Evolutionary conservation across 2,329 filamentous ascomycete species (phyloP).

Genomic region (Dendrostoma leiphaemia): DNA sequence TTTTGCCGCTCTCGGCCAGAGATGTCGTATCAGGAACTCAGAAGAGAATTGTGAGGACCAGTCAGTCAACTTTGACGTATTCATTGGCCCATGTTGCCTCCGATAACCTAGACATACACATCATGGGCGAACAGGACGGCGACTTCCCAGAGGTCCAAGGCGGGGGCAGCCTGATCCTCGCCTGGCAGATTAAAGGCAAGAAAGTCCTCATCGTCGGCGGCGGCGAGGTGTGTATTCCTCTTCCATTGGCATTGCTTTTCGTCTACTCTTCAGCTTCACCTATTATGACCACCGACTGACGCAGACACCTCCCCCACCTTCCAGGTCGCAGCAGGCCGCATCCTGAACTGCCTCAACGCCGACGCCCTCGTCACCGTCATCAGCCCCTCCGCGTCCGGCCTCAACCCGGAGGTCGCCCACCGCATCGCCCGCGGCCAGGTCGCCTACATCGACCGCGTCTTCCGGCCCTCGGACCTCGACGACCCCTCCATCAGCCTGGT

Average conservation of each 20-base stretch:
- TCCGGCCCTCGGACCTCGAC: constrained; percentile 84
- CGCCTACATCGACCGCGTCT: constrained; percentile 76
- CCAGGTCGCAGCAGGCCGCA: constrained; percentile 92
- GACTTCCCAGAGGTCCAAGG: constrained; percentile 80
- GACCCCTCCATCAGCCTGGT: constrained; percentile 85
- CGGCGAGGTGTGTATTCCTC: constrained; percentile 86
- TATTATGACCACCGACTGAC: no score
- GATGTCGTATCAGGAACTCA: background rate
- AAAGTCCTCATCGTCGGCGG: constrained; percentile 90
- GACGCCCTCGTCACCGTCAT: constrained; percentile 88
- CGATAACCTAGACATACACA: background rate
- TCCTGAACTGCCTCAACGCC: constrained; percentile 91
- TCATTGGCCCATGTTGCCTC: background rate
- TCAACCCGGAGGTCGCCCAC: constrained; percentile 85
- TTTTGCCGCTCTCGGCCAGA: background rate
- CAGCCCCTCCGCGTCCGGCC: constrained; percentile 71
- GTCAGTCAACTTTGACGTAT: background rate
- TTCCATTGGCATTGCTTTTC: no score
- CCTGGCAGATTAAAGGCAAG: constrained; percentile 92
- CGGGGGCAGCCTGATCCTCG: constrained; percentile 88
- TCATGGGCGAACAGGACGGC: constrained; percentile 16
- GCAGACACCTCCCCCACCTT: constrained; percentile 17
- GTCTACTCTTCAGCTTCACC: no score
- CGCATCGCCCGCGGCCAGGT: constrained; percentile 76
- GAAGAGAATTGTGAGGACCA: background rate